A percentile compares a stretch with the other conserved stretches of the same genome.
These are phyloP conservation scores for Nicotiana paniculata DNA, from an alignment of 257 asterid species.

Conservation along the genomic window DNA sequence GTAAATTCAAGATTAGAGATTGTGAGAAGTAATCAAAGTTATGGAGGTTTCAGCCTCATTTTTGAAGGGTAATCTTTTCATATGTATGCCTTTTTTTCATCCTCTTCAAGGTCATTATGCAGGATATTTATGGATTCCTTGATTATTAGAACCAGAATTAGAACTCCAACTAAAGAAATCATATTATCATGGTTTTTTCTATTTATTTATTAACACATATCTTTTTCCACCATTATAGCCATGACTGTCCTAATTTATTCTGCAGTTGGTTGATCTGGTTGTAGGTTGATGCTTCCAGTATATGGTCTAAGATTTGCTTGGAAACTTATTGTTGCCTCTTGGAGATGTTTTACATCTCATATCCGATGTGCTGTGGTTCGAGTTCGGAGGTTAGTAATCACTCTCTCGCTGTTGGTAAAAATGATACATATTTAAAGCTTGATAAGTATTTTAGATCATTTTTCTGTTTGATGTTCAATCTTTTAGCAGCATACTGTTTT, in stretches of 20 bases:
- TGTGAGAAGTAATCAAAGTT: conserved; percentile 43
- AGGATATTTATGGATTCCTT: background rate
- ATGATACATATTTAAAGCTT: background rate
- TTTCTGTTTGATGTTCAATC: background rate
- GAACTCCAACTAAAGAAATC: background rate
- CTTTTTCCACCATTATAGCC: background rate
- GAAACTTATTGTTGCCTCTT: conserved; percentile 47
- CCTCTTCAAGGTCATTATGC: background rate
- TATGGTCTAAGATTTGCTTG: conserved; percentile 45
- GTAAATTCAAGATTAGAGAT: conserved; percentile 38
- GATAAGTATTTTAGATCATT: background rate
- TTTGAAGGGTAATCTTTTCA: conserved; percentile 62
- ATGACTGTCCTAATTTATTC: conserved; percentile 8
- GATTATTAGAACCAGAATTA: background rate
- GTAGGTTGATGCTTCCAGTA: conserved; percentile 71
- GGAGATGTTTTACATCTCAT: conserved; percentile 40
- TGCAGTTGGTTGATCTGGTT: conserved; percentile 16
- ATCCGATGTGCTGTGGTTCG: conserved; percentile 40
- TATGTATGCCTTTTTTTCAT: background rate
- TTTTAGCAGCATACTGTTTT: background rate
- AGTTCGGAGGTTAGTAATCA: conserved; percentile 41
- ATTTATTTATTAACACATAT: background rate
- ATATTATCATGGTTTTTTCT: background rate
- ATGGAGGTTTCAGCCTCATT: conserved; percentile 53
- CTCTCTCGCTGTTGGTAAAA: background rate